A percentile compares a stretch with the other conserved stretches of the same genome.
Conservation (phyloP, 169 alveolate species). For the Plasmodium malariae region DNA sequence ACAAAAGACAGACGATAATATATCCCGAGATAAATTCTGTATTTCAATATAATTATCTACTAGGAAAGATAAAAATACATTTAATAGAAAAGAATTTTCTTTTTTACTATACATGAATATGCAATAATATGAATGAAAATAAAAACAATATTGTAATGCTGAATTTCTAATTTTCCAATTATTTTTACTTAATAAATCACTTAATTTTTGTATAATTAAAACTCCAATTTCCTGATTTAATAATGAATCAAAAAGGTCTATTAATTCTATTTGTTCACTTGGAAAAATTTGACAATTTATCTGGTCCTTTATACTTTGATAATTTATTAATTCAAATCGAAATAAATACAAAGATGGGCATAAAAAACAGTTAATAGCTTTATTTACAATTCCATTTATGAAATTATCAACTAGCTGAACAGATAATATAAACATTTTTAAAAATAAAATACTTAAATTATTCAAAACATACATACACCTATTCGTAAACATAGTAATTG, state of each 20-base stretch:
- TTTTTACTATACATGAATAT: constrained; percentile 30
- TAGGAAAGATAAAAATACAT: constrained; percentile 65
- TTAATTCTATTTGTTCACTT: not conserved
- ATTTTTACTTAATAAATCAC: constrained; percentile 19
- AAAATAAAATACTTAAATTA: constrained; percentile 50
- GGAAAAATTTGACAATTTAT: not conserved
- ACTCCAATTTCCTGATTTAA: constrained; percentile 12
- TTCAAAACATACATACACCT: constrained; percentile 60
- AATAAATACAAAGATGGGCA: constrained; percentile 71
- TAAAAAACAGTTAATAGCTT: constrained; percentile 58
- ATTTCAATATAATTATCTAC: constrained; percentile 65
- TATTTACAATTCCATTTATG: constrained; percentile 50
- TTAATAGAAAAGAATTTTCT: constrained; percentile 49
- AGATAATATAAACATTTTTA: constrained; percentile 67
- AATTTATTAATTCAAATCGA: constrained; percentile 22
- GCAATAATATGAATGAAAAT: constrained; percentile 64
- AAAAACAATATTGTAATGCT: constrained; percentile 54
- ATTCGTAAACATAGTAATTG: constrained; percentile 32
- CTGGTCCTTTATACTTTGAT: not conserved
- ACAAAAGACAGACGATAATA: constrained; percentile 57
- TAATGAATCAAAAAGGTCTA: not conserved
- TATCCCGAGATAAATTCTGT: constrained; percentile 58
- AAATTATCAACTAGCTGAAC: constrained; percentile 35
- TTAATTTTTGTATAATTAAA: constrained; percentile 15
- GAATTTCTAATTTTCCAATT: constrained; percentile 68